Base-by-base conservation (phyloP, 768 basidiomycete genomes). In the Xerocomus brunneocitrinus region DNA sequence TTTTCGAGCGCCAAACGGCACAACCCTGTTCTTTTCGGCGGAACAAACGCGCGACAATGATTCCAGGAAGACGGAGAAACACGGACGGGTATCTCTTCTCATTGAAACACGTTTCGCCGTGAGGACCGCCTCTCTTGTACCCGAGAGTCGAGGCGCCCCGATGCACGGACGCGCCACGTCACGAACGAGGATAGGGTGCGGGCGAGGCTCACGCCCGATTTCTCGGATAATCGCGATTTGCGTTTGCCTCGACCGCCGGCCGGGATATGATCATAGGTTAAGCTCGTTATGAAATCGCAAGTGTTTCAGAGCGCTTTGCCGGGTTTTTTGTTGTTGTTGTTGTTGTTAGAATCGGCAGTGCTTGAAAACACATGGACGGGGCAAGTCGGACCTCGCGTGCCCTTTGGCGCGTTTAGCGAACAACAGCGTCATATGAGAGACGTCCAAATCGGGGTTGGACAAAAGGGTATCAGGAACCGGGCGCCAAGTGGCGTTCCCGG, bases 141-240 rank as follows among this genome's bases (percentile, higher is more conserved):
- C 19, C 19, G 19, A 19, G 19, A 19, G 19, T 19, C 19, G 19
- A 19, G 19, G 19, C 19, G 19, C 19, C 19, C 19, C 19, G 19
- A 19, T 19, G 19, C 19, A 19, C 19, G 19, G 19, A 19, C 19
- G 19, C 19, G 19, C 19, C 19, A 19, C 19, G 19, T 19, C 19
- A 19, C 19, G 19, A 19, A 19, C 19, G 19, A 19, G 19, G 19
- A 19, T 19, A 19, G 19, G 19, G 19, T 63, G 64, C 51, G 64
- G 30, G 55, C 45, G 8, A 54, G 31, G 30, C 63, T 64, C 63
- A 57, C 3, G 14, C 58, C 57, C 19, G 55, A 38, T 35, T 8
- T 13, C 16, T 19, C 52, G 45, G 52, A 35, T 39, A 48, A 19
- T 48, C 52, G 46, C 49, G 35, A 46, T 54, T 38, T 34, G 52